Conservation (phyloP, 768 basidiomycete species). For the Mycena sanguinolenta region DNA sequence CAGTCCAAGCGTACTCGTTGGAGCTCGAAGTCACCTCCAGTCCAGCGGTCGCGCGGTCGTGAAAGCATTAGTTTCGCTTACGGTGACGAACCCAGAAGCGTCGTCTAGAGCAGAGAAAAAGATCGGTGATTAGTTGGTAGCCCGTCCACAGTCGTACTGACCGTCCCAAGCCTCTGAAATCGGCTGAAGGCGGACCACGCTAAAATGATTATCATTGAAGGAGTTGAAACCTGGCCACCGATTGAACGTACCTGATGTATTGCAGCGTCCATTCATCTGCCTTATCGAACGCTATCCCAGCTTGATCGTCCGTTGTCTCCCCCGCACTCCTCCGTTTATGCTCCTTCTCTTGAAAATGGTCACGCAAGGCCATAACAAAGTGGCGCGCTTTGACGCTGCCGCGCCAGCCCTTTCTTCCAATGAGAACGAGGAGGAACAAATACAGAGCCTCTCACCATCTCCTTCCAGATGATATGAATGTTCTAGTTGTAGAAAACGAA, state of each 20-base stretch:
- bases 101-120: too few species aligned
- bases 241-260: constrained; percentile 43
- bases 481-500: constrained; percentile 41
- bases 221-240: background rate
- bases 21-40: constrained; percentile 44
- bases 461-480: constrained; percentile 50
- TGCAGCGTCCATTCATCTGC: constrained; percentile 50
- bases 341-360: constrained; percentile 46
- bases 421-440: background rate
- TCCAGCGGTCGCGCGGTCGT: constrained; percentile 44
- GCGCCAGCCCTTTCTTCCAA: constrained; percentile 48
- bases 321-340: constrained; percentile 13
- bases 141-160: too few species aligned
- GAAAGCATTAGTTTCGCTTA: constrained; percentile 48
- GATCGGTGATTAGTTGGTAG: too few species aligned
- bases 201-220: constrained; percentile 26
- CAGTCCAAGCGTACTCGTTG: too few species aligned
- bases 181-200: constrained; percentile 43
- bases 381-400: constrained; percentile 51
- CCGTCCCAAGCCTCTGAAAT: constrained; percentile 52
- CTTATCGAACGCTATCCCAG: constrained; percentile 50
- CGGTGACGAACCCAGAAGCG: constrained; percentile 49
- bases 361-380: constrained; percentile 52
- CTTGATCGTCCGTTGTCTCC: constrained; percentile 20
- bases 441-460: constrained; percentile 46